Percentiles rank a stretch among this genome's conserved stretches.
Evolutionary conservation across 345 rosid genomes (phyloP).

Genomic region (Lumnitzera littorea): DNA sequence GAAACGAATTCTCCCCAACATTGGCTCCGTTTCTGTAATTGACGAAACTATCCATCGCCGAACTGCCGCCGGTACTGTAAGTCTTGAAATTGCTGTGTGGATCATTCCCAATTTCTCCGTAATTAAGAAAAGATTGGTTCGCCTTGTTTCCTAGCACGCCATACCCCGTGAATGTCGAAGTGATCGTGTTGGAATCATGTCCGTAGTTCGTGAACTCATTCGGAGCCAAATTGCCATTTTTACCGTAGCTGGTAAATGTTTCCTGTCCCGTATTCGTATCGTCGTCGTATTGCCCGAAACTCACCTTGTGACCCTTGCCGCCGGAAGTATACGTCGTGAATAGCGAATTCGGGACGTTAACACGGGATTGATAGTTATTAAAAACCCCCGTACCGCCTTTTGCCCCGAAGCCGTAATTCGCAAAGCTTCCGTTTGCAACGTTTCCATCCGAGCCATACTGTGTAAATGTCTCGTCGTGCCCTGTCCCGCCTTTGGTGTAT

Average conservation of each 20-base stretch:
- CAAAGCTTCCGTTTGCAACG: constrained; percentile 49
- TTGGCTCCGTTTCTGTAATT: constrained; percentile 38
- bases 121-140: constrained; percentile 39
- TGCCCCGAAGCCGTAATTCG: constrained; percentile 41
- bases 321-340: constrained; percentile 36
- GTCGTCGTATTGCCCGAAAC: constrained; percentile 33
- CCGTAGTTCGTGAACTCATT: constrained; percentile 39
- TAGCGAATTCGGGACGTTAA: constrained; percentile 49
- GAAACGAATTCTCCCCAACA: constrained; percentile 40
- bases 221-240: constrained; percentile 45
- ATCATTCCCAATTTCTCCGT: constrained; percentile 47
- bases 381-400: constrained; percentile 52
- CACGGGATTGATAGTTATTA: constrained; percentile 29
- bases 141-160: constrained; percentile 41
- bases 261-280: constrained; percentile 46
- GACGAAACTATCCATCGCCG: constrained; percentile 21
- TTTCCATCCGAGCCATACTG: constrained; percentile 43
- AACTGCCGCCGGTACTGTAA: constrained; percentile 30
- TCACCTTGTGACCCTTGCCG: constrained; percentile 27
- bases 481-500: constrained; percentile 33
- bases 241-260: constrained; percentile 45
- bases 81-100: constrained; percentile 42
- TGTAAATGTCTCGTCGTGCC: constrained; percentile 31
- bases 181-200: constrained; percentile 32
- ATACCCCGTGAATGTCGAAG: constrained; percentile 46